Evolutionary conservation across 192 early-diverging fungal genomes (phyloP), one percentile per base, ranked within the genome.

Genomic region (Coemansia pectinata): DNA sequence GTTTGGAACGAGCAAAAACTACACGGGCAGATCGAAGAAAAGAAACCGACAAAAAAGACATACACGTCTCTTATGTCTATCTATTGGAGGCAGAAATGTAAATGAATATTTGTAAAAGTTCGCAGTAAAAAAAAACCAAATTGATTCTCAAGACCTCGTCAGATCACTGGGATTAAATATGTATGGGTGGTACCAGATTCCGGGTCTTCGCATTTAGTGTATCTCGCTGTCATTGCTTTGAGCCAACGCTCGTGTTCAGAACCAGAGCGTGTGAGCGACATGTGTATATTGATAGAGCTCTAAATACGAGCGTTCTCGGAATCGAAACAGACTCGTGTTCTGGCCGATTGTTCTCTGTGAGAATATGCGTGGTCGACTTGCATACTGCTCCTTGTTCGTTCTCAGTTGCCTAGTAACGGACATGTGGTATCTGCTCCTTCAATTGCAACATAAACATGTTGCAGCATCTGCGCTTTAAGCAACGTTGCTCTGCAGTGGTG

Each of bases 321-420:
- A 58, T 58, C 17, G 55, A 58, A 58, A 58, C 6, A 58, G 55
- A 58, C 55, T 14, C 55, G 55, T 58, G 55, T 6, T 34, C 29
- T 15, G 4, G 55, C 15, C 29, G 5, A 58, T 58, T 58, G 55
- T 58, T 31, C 5, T 29, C 10, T 31, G 55, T 58, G 55, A 58
- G 29, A 58, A 58, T 14, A 53, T 27, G 29, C 34, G 55, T 34
- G 25, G 55, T 31, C 55, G 15, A 34, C 4, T 2, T 58, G 55
- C 55, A 47, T 8, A 17, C 42, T 15, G 14, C 17, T 44, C 42
- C 12, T 15, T 44, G 7, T 12, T 44, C 42, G 11, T 2, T 27
- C 27, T 27, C 42, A 44, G 14, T 44, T 44, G 17, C 17, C 47
- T 21, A 21, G 27, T 27, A 52, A 33, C 7, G 31, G 31, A 36